A percentile compares a stretch with the other conserved stretches of the same genome.
Evolutionary conservation across 768 basidiomycete species (phyloP).

Genomic region (Suillus decipiens): DNA sequence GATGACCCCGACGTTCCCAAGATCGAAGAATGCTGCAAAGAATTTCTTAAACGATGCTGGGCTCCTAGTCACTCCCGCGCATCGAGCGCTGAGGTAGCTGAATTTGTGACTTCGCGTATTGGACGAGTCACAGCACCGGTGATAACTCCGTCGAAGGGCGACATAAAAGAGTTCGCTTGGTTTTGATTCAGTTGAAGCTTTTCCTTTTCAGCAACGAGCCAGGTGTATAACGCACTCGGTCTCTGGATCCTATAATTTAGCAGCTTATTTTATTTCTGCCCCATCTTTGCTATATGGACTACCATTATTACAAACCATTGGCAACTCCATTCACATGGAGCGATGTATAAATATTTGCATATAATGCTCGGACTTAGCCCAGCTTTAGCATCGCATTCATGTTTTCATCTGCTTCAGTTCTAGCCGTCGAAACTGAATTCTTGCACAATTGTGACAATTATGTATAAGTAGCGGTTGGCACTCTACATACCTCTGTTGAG

Average conservation of each 20-base stretch:
- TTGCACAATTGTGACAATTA: background rate
- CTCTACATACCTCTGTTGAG: too few relatives aligned
- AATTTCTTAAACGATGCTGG: conserved; percentile 15
- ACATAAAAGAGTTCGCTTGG: background rate
- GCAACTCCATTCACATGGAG: background rate
- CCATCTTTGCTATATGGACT: background rate
- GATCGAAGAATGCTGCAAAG: background rate
- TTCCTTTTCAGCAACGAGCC: too few relatives aligned
- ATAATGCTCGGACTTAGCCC: too few relatives aligned
- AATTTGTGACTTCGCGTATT: conserved; percentile 1
- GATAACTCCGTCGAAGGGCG: background rate
- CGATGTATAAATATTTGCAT: too few relatives aligned
- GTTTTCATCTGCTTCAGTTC: too few relatives aligned
- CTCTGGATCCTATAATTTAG: background rate
- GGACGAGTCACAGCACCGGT: background rate
- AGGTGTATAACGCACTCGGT: background rate
- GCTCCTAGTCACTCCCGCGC: background rate
- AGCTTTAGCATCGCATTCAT: too few relatives aligned
- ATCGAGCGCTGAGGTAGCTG: conserved; percentile 6
- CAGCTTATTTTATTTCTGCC: background rate
- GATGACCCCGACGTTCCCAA: background rate
- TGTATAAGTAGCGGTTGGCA: background rate
- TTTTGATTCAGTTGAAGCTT: too few relatives aligned
- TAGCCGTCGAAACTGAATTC: background rate
- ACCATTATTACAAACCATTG: background rate